Percentiles rank a stretch among this genome's conserved stretches.
Conservation (phyloP, 192 early-diverging fungal species). For the Coemansia sp. region DNA sequence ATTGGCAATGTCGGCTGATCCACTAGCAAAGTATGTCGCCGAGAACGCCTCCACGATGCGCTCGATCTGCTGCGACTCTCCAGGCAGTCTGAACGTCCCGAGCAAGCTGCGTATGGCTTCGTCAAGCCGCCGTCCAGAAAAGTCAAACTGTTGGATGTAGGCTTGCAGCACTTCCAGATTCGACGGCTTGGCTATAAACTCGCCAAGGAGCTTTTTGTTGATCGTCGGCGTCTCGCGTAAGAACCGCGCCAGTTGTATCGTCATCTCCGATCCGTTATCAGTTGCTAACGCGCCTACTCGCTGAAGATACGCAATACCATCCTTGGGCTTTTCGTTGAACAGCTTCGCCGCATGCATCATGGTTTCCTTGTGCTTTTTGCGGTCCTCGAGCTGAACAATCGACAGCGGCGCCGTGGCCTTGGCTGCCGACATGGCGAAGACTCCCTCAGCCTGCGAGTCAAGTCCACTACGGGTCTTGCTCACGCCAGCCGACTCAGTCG, state of each 20-base stretch:
- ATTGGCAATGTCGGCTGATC: conserved; percentile 66
- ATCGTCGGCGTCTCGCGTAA: conserved; percentile 81
- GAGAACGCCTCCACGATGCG: conserved; percentile 94
- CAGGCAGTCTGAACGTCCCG: conserved; percentile 93
- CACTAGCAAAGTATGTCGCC: conserved; percentile 72
- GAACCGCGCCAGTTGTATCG: conserved; percentile 67
- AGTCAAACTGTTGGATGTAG: conserved; percentile 87
- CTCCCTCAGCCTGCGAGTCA: neutral
- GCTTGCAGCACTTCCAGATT: conserved; percentile 84
- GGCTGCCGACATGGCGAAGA: neutral
- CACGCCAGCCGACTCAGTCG: neutral
- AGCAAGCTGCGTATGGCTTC: conserved; percentile 92
- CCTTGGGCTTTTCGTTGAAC: conserved; percentile 88
- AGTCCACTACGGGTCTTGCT: neutral
- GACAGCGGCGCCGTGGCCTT: conserved; percentile 15
- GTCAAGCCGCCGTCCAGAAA: conserved; percentile 85
- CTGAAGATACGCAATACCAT: conserved; percentile 83
- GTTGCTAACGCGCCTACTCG: conserved; percentile 38
- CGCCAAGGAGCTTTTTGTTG: conserved; percentile 86
- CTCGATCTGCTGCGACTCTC: conserved; percentile 98
- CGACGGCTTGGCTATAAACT: conserved; percentile 83
- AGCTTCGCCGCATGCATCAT: conserved; percentile 75
- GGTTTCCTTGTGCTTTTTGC: conserved; percentile 70
- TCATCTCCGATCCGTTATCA: conserved; percentile 29
- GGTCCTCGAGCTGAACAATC: conserved; percentile 39